Percentiles rank a stretch among this genome's conserved stretches.
Evolutionary conservation across 2,329 filamentous ascomycete genomes (phyloP).

Genomic region (Aspergillus jensenii): DNA sequence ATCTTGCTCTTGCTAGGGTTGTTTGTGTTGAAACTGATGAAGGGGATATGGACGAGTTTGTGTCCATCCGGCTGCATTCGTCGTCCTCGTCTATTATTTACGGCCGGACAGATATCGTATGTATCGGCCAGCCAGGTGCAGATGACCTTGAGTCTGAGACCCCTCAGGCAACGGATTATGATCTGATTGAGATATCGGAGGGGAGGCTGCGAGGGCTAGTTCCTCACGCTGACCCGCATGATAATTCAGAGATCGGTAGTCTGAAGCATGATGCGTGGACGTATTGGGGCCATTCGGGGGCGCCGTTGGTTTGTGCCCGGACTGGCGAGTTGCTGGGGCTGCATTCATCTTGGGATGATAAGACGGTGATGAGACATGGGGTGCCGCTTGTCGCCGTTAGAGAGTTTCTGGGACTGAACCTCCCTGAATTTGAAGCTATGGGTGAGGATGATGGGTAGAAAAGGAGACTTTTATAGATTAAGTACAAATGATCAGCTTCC

Average conservation of each 20-base stretch:
- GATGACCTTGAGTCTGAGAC: conserved; percentile 34
- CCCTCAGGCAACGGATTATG: not conserved
- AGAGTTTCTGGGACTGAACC: conserved; percentile 35
- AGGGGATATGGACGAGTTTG: not conserved
- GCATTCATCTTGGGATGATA: conserved; percentile 57
- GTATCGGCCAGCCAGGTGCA: conserved; percentile 42
- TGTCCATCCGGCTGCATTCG: not conserved
- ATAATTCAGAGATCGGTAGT: conserved; percentile 54
- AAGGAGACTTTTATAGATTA: not conserved
- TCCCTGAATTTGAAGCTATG: not conserved
- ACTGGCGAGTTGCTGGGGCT: conserved; percentile 48
- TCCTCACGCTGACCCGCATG: conserved; percentile 42
- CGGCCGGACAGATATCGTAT: not conserved
- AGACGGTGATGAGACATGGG: conserved; percentile 53
- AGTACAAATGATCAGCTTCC: not conserved
- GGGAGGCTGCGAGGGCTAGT: conserved; percentile 1
- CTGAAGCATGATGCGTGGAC: conserved; percentile 58
- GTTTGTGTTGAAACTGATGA: conserved; percentile 27
- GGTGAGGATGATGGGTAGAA: not conserved
- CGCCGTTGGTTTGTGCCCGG: conserved; percentile 45
- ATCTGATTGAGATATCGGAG: conserved; percentile 4
- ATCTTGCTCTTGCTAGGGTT: conserved; percentile 50
- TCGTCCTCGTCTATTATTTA: not conserved
- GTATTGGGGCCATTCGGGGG: conserved; percentile 58
- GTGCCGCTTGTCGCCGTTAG: conserved; percentile 47